Conservation (phyloP, 164 flowering plant species). For the Vitis riparia region DNA sequence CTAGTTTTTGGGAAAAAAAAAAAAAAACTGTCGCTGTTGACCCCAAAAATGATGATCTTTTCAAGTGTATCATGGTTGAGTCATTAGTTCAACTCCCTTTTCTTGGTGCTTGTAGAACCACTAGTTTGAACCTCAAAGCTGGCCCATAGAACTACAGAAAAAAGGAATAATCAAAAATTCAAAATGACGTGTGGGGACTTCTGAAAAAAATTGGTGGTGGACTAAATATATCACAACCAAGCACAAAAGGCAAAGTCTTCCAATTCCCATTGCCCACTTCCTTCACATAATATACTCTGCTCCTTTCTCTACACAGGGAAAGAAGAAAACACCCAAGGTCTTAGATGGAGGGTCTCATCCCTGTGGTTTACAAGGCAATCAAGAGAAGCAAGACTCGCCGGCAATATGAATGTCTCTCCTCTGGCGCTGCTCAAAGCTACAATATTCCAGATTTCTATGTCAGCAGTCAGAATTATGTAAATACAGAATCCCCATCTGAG, state of each 20-base stretch:
- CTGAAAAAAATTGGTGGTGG: not conserved
- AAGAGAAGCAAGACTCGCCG: slow-evolving; percentile 29
- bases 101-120: no score
- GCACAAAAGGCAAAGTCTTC: not conserved
- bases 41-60: no score
- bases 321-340: not conserved
- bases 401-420: slow-evolving; percentile 30
- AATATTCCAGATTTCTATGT: slow-evolving; percentile 19
- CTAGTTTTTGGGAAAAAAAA: no score
- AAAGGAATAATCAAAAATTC: no score
- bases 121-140: no score
- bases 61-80: no score
- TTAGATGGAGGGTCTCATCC: slow-evolving; percentile 43
- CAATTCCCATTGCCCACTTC: no score
- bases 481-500: not conserved
- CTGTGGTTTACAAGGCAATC: slow-evolving; percentile 34
- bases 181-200: not conserved
- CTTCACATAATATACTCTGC: not conserved
- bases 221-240: not conserved
- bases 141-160: no score
- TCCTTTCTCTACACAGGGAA: not conserved
- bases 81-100: no score
- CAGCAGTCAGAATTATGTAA: not conserved
- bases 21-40: no score
- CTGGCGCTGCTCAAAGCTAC: slow-evolving; percentile 13